phyloP scores from a whole-genome alignment of 805 yeast species.

The Cyberlindnera samutprakarnensis region DNA sequence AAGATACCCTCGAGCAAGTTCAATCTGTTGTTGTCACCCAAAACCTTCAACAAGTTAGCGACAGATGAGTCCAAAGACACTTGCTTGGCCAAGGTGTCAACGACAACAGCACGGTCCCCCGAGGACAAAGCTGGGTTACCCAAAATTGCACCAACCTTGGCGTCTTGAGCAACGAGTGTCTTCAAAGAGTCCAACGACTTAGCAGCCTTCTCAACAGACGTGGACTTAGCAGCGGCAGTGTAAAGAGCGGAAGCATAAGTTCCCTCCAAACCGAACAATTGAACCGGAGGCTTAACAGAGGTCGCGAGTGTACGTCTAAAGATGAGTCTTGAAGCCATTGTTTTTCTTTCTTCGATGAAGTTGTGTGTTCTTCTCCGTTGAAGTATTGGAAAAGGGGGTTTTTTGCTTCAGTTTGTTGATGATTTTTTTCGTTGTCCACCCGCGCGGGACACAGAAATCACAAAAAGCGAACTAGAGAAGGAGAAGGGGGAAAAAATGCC shows the following conservation, averaged over 20 bases:
- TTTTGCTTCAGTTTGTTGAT: no score
- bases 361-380: background rate
- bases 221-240: constrained; percentile 81
- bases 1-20: constrained; percentile 56
- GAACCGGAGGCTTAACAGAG: constrained; percentile 77
- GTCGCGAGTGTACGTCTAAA: constrained; percentile 60
- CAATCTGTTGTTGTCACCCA: constrained; percentile 94
- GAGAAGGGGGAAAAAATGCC: no score
- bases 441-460: no score
- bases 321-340: constrained; percentile 12
- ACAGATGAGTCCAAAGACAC: constrained; percentile 61
- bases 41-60: constrained; percentile 70
- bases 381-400: background rate
- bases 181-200: constrained; percentile 55
- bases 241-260: constrained; percentile 94
- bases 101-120: constrained; percentile 67
- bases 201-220: constrained; percentile 65
- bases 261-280: constrained; percentile 92
- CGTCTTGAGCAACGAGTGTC: constrained; percentile 50
- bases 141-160: constrained; percentile 54
- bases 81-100: constrained; percentile 42
- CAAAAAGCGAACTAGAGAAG: no score
- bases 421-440: no score
- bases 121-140: constrained; percentile 78
- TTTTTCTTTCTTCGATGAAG: no score